phyloP scores from a whole-genome alignment of 2,329 filamentous ascomycete genomes.

The Diaporthe amygdali region DNA sequence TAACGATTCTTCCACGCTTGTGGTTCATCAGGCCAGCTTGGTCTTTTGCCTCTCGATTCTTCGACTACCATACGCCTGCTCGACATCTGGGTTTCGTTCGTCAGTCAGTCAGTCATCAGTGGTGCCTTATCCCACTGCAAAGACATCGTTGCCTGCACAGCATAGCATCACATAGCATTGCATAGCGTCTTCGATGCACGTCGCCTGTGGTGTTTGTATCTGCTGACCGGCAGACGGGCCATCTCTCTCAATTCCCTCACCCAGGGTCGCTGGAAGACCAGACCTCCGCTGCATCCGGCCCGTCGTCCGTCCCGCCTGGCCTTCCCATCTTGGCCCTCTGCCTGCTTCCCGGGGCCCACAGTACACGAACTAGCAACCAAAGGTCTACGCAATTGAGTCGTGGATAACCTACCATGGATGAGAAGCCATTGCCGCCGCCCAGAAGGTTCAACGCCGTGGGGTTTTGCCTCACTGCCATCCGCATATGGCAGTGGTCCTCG shows the following conservation, averaged over 20 bases:
- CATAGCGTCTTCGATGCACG: not conserved
- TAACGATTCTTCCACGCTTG: not conserved
- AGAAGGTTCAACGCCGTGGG: constrained; percentile 25
- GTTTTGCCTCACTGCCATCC: constrained; percentile 25
- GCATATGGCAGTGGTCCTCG: constrained; percentile 31
- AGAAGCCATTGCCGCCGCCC: constrained; percentile 5
- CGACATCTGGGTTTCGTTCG: not conserved
- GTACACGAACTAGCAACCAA: not conserved
- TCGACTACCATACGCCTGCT: too few relatives aligned
- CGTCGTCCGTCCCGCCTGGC: not conserved
- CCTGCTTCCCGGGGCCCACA: not conserved
- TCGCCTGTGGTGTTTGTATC: not conserved
- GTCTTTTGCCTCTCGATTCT: not conserved
- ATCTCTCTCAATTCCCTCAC: not conserved
- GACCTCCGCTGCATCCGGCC: not conserved
- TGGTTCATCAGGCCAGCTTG: not conserved
- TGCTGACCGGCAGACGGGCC: constrained; percentile 13
- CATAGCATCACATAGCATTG: not conserved
- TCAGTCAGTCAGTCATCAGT: not conserved
- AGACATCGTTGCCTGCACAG: not conserved
- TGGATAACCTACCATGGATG: constrained; percentile 14
- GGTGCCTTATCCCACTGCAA: not conserved
- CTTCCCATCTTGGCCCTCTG: not conserved
- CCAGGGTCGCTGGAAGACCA: not conserved
- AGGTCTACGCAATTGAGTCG: not conserved